Base-by-base conservation (phyloP, 805 yeast species). In the Schwanniomyces vanrijiae region DNA sequence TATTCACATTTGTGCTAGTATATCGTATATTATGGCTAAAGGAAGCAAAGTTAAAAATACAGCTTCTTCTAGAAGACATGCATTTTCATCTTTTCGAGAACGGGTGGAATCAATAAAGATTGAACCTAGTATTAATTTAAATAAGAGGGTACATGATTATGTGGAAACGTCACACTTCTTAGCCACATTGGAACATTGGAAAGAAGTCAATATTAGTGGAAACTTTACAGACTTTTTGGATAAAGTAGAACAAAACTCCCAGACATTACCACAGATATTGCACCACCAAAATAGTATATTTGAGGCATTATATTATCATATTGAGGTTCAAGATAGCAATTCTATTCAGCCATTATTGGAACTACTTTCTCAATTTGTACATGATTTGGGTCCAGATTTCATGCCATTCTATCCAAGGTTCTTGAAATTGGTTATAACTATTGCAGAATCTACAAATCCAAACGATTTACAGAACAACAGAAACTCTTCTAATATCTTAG, bases 361-460 rank as follows among this genome's bases (percentile, higher is more conserved):
- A 61, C 61, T 71, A 45, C 63, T 90, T 20, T 80, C 96, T 0
- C 96, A 90, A 59, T 86, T 94, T 56, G 84, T 90, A 35, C 97
- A 89, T 56, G 99, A 92, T 69, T 69, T 92, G 51, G 97, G 97
- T 8, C 85, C 92, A 2, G 98, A 92, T 55, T 94, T 91, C 59
- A 77, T 90, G 72, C 80, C 79, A 7, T 90, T 71, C 58, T 90
- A 89, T 59, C 69, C 69, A 1, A 61, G 66, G 21, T 67, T 90
- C 0, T 66, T 92, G 40, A 53, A 58, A 0, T 55, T 78, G 20
- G 73, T 91, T 37, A 77, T 77, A 4, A 62, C 69, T 0, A 60
- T 88, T 47, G 73, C 81, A 0, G 43, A 62, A 45, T 55, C 58
- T 8, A 60, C 64, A 16, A 65, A 64, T 49, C 72, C 74, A 1